Conservation (phyloP, 441 rosid species). For the Populus hybrid region DNA sequence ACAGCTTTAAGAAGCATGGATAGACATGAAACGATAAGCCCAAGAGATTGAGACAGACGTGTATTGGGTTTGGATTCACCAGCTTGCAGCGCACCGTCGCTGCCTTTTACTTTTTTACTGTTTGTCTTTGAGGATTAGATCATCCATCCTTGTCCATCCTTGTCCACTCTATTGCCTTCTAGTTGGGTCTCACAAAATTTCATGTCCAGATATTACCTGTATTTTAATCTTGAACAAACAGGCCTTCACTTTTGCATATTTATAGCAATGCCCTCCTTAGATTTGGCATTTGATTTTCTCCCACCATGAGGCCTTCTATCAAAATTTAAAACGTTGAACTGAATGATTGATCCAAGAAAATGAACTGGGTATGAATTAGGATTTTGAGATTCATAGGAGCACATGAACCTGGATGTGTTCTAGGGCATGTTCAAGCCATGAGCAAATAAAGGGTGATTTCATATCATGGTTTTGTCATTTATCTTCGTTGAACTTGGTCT, state of each 20-base stretch:
- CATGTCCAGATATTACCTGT: background rate
- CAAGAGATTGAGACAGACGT: background rate
- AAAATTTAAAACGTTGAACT: background rate
- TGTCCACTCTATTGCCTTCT: background rate
- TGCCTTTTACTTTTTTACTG: slow-evolving; percentile 9
- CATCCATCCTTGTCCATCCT: background rate
- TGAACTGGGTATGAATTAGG: background rate
- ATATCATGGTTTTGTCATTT: slow-evolving; percentile 11
- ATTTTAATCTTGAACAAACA: background rate
- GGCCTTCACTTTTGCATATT: background rate
- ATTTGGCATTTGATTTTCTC: background rate
- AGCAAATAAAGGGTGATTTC: background rate
- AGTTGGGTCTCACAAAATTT: too few species aligned
- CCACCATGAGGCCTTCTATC: background rate
- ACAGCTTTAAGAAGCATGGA: background rate
- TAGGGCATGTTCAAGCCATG: slow-evolving; percentile 4
- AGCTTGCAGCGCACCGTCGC: slow-evolving; percentile 37
- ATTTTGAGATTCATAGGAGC: background rate
- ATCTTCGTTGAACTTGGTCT: slow-evolving; percentile 17
- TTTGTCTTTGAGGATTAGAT: background rate
- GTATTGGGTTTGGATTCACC: background rate
- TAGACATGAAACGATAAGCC: background rate
- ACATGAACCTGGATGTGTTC: slow-evolving; percentile 24
- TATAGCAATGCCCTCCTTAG: background rate
- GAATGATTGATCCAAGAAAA: background rate